Base-by-base conservation (phyloP, 805 yeast species). In the Candida manassasensis region DNA sequence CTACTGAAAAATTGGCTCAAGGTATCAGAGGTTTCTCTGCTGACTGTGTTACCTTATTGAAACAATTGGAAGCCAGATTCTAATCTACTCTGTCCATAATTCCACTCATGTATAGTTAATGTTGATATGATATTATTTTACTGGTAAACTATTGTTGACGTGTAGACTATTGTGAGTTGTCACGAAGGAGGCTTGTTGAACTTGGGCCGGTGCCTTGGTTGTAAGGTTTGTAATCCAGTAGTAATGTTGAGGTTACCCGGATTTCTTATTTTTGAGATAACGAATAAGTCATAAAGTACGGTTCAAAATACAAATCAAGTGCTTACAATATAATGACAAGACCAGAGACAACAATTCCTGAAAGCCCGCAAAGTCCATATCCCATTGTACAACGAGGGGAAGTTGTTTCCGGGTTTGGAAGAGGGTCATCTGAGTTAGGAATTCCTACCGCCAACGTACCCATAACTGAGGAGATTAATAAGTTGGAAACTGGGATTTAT, bases 11-110 rank as follows among this genome's bases (percentile, higher is more conserved):
- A 75, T 79, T 93, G 61, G 69, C 96, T 52, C 96, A 93, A 62
- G 99, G 99, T 78, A 93, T 93, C 72, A 84, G 97, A 77, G 79
- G 81, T 65, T 93, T 93, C 69, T 85, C 96, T 53, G 90, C 84
- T 63, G 99, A 93, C 65, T 82, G 94, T 54, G 79, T 70, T 52
- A 81, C 96, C 38, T 77, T 93, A 61, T 67, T 79, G 63, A 64
- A 73, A 41, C 70, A 79, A 57, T 75, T 84, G 62, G 79, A 78
- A 61, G 62, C 72, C 51, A 79, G 71, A 60, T 66, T 79, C 45
- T 55, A 67, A 49, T 39, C 19, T 14, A 15, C 10, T 13, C 6
- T 12, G 27, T 24, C 9, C n/a, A n/a, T 25, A n/a, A n/a, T n/a
- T n/a, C n/a, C n/a, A 25, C 27, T 8, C n/a, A n/a, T 7, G 27